phyloP scores from a whole-genome alignment of 352 stramenopile species.

The Globisporangium alternatum region DNA sequence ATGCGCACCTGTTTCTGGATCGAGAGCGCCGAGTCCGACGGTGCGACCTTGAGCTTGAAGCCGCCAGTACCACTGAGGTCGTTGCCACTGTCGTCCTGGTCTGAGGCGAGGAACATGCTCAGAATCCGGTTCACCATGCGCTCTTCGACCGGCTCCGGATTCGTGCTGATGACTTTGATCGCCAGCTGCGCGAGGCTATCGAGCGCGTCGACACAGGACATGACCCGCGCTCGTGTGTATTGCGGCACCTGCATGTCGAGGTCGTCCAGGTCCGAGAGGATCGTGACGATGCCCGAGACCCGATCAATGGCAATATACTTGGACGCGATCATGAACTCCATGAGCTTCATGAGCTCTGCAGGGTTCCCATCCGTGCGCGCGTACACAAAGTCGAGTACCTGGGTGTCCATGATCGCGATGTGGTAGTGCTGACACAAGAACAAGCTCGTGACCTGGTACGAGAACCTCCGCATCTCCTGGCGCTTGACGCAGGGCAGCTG shows the following conservation, averaged over 20 bases:
- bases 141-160: conserved; percentile 61
- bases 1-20: conserved; percentile 55
- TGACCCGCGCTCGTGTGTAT: conserved; percentile 66
- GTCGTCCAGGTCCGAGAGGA: conserved; percentile 70
- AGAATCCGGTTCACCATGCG: conserved; percentile 56
- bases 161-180: conserved; percentile 65
- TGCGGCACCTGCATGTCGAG: conserved; percentile 73
- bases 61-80: conserved; percentile 13
- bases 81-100: conserved; percentile 36
- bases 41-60: conserved; percentile 36
- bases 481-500: conserved; percentile 32
- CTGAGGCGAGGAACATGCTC: conserved; percentile 31
- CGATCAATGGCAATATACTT: conserved; percentile 63
- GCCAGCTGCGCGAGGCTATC: conserved; percentile 54
- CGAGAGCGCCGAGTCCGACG: conserved; percentile 36
- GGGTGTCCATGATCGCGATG: conserved; percentile 80
- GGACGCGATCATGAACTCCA: conserved; percentile 65
- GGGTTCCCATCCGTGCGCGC: conserved; percentile 65
- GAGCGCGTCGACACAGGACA: conserved; percentile 60
- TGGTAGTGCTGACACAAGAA: conserved; percentile 77
- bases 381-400: conserved; percentile 75
- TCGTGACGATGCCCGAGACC: conserved; percentile 44
- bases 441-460: conserved; percentile 61
- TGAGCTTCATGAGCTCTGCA: conserved; percentile 58
- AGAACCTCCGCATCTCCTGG: conserved; percentile 57